Evolutionary conservation across 805 yeast genomes (phyloP).

Genomic region (Jamesozyma gamospora): DNA sequence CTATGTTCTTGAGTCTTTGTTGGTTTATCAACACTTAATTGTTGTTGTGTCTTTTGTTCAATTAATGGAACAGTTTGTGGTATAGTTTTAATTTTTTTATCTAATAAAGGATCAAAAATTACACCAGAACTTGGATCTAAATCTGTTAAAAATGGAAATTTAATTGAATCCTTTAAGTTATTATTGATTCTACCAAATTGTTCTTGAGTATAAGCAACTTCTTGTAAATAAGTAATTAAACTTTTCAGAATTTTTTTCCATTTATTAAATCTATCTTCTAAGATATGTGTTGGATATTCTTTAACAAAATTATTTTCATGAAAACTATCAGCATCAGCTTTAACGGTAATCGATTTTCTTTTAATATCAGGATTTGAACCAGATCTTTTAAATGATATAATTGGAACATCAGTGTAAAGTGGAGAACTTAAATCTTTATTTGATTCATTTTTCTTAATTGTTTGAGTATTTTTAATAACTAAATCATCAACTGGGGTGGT

Average conservation of each 20-base stretch:
- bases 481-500: too few relatives aligned
- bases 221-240: conserved; percentile 57
- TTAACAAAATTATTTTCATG: conserved; percentile 12
- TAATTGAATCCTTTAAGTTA: conserved; percentile 60
- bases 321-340: neutral
- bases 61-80: conserved; percentile 14
- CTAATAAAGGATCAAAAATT: conserved; percentile 33
- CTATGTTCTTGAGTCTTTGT: neutral
- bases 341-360: conserved; percentile 1
- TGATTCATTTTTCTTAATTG: too few relatives aligned
- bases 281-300: conserved; percentile 61
- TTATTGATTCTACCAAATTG: conserved; percentile 55
- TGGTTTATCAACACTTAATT: neutral
- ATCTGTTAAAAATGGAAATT: conserved; percentile 28
- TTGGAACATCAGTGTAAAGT: conserved; percentile 23
- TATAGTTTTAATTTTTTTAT: conserved; percentile 6
- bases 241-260: conserved; percentile 71
- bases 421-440: conserved; percentile 19
- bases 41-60: conserved; percentile 4
- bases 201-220: conserved; percentile 69
- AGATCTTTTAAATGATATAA: conserved; percentile 14
- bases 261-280: conserved; percentile 68
- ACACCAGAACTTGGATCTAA: conserved; percentile 23
- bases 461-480: too few relatives aligned
- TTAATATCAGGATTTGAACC: neutral